These are phyloP conservation scores for Ramaria rubella DNA, from an alignment of 768 basidiomycete species.

Conservation along the genomic window DNA sequence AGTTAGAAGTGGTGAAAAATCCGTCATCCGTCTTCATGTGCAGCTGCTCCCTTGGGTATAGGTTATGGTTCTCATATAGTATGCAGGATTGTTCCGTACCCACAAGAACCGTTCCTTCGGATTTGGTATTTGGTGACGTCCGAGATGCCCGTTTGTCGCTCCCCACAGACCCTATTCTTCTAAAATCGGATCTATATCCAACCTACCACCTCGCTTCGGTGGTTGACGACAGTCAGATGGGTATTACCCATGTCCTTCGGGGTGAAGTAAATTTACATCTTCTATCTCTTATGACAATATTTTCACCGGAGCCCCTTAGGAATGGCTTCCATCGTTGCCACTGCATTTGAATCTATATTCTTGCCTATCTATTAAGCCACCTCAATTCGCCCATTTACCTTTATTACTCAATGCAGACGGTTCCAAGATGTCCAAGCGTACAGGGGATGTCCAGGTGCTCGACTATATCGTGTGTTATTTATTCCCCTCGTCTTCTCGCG, in stretches of 20 bases:
- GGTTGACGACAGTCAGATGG: constrained; percentile 95
- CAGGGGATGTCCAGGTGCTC: constrained; percentile 80
- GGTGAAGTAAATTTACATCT: constrained; percentile 60
- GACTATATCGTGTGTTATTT: constrained; percentile 67
- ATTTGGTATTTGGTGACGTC: constrained; percentile 71
- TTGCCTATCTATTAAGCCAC: constrained; percentile 60
- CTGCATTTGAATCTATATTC: constrained; percentile 88
- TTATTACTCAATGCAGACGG: constrained; percentile 86
- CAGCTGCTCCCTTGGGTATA: constrained; percentile 18
- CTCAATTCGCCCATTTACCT: constrained; percentile 87
- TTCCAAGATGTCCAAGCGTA: constrained; percentile 90
- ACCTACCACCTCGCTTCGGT: constrained; percentile 97
- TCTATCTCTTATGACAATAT: not conserved
- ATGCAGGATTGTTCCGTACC: constrained; percentile 55
- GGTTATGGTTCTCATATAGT: not conserved
- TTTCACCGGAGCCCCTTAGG: constrained; percentile 41
- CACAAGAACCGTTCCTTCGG: constrained; percentile 41
- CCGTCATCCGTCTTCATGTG: constrained; percentile 85
- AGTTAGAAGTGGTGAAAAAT: constrained; percentile 68
- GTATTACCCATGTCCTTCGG: constrained; percentile 88
- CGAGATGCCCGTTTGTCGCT: constrained; percentile 72
- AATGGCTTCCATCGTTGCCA: constrained; percentile 93
- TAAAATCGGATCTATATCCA: constrained; percentile 90
- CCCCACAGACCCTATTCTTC: constrained; percentile 82
- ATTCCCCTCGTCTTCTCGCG: not conserved